Conservation (phyloP, 2,329 filamentous ascomycete genomes). For the Xylariaceae sp. region DNA sequence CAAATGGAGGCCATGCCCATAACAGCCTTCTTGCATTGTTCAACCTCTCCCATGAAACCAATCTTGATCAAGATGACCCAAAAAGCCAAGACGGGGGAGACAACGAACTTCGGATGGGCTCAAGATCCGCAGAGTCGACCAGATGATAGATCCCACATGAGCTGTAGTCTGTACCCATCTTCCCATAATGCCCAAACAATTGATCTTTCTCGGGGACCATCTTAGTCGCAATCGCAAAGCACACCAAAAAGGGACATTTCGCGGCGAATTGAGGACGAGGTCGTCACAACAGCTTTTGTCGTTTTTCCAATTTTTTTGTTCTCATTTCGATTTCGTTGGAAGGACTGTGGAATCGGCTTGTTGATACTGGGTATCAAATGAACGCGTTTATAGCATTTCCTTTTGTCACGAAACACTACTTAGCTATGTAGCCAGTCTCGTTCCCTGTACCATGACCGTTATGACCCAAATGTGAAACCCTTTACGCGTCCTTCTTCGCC, state of each 20-base stretch:
- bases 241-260: not conserved
- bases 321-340: slow-evolving; percentile 8
- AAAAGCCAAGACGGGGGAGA: no score
- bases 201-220: no score
- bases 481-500: slow-evolving; percentile 72
- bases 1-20: no score
- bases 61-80: no score
- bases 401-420: slow-evolving; percentile 20
- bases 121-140: no score
- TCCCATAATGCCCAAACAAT: no score
- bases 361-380: slow-evolving; percentile 20
- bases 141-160: no score
- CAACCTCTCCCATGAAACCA: no score
- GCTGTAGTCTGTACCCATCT: no score
- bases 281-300: slow-evolving; percentile 10
- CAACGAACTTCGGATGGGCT: no score
- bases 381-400: slow-evolving; percentile 20
- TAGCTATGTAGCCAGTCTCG: slow-evolving; percentile 20
- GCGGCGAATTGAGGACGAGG: slow-evolving; percentile 4
- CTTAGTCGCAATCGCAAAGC: slow-evolving; percentile 1
- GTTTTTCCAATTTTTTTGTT: not conserved
- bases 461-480: slow-evolving; percentile 27
- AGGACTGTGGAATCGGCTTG: slow-evolving; percentile 7
- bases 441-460: slow-evolving; percentile 17
- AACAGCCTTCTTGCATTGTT: no score